These are phyloP conservation scores for Gossypium turneri DNA, from an alignment of 345 rosid species.

Conservation along the genomic window DNA sequence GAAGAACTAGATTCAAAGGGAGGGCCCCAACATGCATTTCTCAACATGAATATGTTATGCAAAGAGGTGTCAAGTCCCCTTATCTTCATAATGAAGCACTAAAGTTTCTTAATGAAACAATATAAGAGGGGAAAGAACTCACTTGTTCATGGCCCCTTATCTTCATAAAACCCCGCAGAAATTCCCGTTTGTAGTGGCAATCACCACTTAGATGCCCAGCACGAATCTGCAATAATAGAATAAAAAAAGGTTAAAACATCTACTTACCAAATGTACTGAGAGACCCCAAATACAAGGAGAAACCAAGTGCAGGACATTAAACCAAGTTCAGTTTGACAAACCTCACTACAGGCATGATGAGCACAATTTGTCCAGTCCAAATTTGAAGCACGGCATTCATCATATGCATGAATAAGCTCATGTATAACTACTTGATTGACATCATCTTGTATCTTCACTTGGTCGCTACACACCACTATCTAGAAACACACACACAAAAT, in stretches of 20 bases:
- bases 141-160: constrained; percentile 91
- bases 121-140: constrained; percentile 21
- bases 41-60: neutral
- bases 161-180: constrained; percentile 67
- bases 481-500: constrained; percentile 23
- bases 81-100: no score
- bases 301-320: neutral
- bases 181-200: constrained; percentile 85
- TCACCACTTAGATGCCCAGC: constrained; percentile 92
- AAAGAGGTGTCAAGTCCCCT: neutral
- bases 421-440: constrained; percentile 85
- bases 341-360: constrained; percentile 98
- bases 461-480: constrained; percentile 83
- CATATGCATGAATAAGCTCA: constrained; percentile 87
- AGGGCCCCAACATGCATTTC: neutral
- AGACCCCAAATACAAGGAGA: neutral
- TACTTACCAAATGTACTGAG: neutral
- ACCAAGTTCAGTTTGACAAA: constrained; percentile 21
- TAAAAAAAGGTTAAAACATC: neutral
- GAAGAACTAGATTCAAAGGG: neutral
- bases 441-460: constrained; percentile 67
- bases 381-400: constrained; percentile 82
- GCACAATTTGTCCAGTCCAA: constrained; percentile 85
- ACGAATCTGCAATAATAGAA: constrained; percentile 53
- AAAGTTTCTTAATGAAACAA: neutral